Evolutionary conservation across 179 eudicot genomes (phyloP).

Genomic region (Patellifolia procumbens): DNA sequence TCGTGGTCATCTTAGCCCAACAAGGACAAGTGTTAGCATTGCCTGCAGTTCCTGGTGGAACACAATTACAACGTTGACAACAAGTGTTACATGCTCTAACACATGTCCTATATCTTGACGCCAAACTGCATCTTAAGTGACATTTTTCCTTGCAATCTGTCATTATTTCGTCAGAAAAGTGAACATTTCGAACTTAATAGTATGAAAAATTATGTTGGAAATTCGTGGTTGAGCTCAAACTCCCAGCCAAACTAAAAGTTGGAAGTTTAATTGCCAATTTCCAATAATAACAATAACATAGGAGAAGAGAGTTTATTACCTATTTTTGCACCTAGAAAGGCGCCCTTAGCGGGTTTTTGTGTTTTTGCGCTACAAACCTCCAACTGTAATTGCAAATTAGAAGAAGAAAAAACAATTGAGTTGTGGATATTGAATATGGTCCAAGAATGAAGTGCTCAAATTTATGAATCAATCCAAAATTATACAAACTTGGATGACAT

Average conservation of each 20-base stretch:
- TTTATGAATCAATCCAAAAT: not conserved
- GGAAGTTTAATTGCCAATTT: no score
- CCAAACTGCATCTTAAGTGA: conserved; percentile 22
- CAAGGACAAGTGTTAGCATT: conserved; percentile 37
- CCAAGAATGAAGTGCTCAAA: not conserved
- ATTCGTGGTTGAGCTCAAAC: no score
- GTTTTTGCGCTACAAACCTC: conserved; percentile 24
- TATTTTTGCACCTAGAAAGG: conserved; percentile 26
- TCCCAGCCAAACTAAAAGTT: no score
- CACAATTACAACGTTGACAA: conserved; percentile 46
- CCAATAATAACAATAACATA: no score
- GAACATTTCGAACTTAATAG: no score
- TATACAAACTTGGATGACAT: no score
- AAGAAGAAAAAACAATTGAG: not conserved
- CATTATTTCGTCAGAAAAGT: not conserved
- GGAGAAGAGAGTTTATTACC: conserved; percentile 3
- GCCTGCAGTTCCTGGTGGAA: conserved; percentile 40
- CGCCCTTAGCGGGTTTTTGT: not conserved
- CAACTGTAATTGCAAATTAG: conserved; percentile 18
- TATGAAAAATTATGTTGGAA: no score
- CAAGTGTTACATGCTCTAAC: conserved; percentile 39
- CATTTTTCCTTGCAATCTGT: conserved; percentile 40
- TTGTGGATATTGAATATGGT: not conserved
- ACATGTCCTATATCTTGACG: conserved; percentile 32
- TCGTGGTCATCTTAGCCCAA: conserved; percentile 35